Base-by-base conservation (phyloP, 2,329 filamentous ascomycete species). In the Phialophora chinensis region DNA sequence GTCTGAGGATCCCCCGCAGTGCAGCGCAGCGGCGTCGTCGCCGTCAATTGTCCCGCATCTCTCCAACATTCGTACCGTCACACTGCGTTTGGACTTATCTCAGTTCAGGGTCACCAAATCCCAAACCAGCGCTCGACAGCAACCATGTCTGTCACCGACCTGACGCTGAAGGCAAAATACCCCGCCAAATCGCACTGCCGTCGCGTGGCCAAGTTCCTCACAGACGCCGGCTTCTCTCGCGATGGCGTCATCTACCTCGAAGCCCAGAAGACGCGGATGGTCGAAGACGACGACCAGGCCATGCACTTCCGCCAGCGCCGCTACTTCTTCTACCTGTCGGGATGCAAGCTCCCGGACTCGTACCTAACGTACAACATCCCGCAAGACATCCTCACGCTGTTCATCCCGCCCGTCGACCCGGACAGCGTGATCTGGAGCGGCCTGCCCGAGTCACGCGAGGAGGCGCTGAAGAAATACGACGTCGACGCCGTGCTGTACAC, bases 401-500 rank as follows among this genome's bases (percentile, higher is more conserved):
- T 93, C 81, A 94, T 99, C 73, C 94, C 95, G 1, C 91, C 93
- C 17, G 86, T 90, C 73, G 89, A 97, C 73, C 87, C 92, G n/a
- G 91, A 95, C 52, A 89, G 88, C 62, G 93, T 98, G 66, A 92
- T 98, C 75, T 99, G 94, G 94, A 91, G 90, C 31, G 95, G 95
- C 12, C 85, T 98, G 17, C 95, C 94, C 0, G 82, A 96, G 67
- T 91, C 88, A 42, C 80, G 85, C 38, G 85, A 90, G 50, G 90
- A 97, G 75, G 94, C 94, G 6, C 81, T 90, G 67, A 80, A 86
- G 56, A 85, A 86, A 70, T 98, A 92, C 80, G 92, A 96, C 71
- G 87, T 96, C 69, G 94, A 98, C 76, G 83, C 87, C 42, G 92
- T 94, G 69, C 85, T 86, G 65, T 88, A 88, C 68, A 90, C 88